Percentiles rank a stretch among this genome's conserved stretches.
Evolutionary conservation across 805 yeast genomes (phyloP).

Genomic region (Wickerhamiella galacta): DNA sequence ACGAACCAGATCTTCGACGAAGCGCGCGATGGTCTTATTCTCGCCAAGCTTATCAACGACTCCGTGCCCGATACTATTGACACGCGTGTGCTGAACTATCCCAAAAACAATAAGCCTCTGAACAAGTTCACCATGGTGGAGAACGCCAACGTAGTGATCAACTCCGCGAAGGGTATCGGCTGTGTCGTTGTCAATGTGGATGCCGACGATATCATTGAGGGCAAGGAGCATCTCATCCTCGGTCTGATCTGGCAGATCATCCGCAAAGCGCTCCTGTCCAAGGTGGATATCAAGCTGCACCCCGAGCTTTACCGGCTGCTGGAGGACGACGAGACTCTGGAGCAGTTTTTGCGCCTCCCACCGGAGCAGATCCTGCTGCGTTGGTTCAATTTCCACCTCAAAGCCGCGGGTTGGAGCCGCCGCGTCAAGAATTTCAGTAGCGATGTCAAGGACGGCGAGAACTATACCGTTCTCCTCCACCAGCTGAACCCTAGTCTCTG

Average conservation of each 20-base stretch:
- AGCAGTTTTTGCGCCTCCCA: constrained; percentile 88
- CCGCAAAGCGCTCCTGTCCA: constrained; percentile 84
- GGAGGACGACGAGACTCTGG: constrained; percentile 93
- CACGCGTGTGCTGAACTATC: constrained; percentile 86
- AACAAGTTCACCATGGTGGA: constrained; percentile 93
- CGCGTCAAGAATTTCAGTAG: constrained; percentile 71
- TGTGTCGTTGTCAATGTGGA: constrained; percentile 96
- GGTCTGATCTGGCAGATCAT: constrained; percentile 98
- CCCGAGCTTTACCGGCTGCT: constrained; percentile 90
- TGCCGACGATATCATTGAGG: constrained; percentile 92
- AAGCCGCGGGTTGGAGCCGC: constrained; percentile 79
- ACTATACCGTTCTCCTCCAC: constrained; percentile 74
- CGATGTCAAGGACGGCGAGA: constrained; percentile 90
- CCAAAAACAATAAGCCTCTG: constrained; percentile 61
- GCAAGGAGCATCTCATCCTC: constrained; percentile 85
- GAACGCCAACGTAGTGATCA: constrained; percentile 93
- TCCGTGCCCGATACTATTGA: constrained; percentile 97
- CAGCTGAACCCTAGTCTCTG: constrained; percentile 77
- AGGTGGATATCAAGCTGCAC: constrained; percentile 88
- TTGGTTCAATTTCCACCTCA: constrained; percentile 94
- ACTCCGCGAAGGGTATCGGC: constrained; percentile 97
- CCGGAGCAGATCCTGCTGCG: constrained; percentile 93
- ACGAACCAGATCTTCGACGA: constrained; percentile 93
- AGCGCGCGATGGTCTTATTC: constrained; percentile 84
- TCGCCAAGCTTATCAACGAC: constrained; percentile 88